These are phyloP conservation scores for Glycine latifolia DNA, from an alignment of 306 rosid genomes.

Conservation along the genomic window DNA sequence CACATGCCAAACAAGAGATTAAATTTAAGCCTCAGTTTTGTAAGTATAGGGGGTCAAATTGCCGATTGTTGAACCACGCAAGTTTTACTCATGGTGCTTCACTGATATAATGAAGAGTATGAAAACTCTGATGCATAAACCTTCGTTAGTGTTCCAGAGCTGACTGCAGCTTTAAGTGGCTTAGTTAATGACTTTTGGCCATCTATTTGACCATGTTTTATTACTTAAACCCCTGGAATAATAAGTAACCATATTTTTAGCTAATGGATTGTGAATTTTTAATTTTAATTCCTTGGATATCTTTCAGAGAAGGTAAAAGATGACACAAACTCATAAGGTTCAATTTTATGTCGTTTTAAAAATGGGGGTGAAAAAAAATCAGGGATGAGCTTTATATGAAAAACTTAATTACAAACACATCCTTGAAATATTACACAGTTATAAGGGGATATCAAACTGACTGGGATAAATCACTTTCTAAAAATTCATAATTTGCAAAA, in stretches of 20 bases:
- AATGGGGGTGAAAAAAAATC: conserved; percentile 4
- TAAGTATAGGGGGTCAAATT: background rate
- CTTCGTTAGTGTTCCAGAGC: background rate
- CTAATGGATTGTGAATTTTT: too few relatives aligned
- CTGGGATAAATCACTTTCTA: background rate
- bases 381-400: background rate
- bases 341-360: background rate
- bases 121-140: background rate
- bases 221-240: background rate
- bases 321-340: background rate
- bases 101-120: conserved; percentile 1
- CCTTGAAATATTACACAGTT: background rate
- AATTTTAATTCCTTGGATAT: too few relatives aligned
- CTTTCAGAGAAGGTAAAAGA: too few relatives aligned
- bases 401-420: background rate
- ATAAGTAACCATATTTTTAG: background rate
- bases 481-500: conserved; percentile 18
- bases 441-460: background rate
- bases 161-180: background rate
- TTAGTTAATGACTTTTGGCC: background rate
- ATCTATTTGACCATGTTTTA: background rate
- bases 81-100: background rate
- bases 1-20: background rate
- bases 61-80: background rate
- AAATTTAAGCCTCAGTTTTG: background rate